A percentile compares a stretch with the other conserved stretches of the same genome.
phyloP scores from a whole-genome alignment of 2,329 filamentous ascomycete genomes.

The Tolypocladium inflatum region DNA sequence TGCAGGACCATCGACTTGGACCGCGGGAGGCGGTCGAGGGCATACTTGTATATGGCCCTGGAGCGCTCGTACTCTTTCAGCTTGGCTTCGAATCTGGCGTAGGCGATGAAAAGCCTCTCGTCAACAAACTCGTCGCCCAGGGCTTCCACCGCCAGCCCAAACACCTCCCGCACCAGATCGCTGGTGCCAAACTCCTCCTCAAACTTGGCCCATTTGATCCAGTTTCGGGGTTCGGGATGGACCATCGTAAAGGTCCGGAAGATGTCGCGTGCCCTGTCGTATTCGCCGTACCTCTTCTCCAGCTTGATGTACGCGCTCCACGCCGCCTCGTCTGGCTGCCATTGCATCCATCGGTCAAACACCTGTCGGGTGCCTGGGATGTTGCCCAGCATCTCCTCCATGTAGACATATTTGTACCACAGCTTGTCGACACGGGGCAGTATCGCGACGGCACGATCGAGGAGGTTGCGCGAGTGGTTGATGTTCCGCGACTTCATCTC shows the following conservation, averaged over 20 bases:
- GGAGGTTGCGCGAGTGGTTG: constrained; percentile 88
- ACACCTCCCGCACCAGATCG: constrained; percentile 86
- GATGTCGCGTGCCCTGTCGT: constrained; percentile 79
- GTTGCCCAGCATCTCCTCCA: constrained; percentile 96
- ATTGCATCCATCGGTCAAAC: constrained; percentile 97
- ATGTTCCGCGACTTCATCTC: constrained; percentile 93
- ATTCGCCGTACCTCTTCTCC: constrained; percentile 91
- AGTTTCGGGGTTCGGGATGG: constrained; percentile 89
- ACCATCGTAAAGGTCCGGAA: constrained; percentile 86
- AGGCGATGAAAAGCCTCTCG: constrained; percentile 89
- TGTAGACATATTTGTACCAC: constrained; percentile 99
- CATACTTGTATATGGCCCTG: constrained; percentile 93
- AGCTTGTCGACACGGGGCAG: constrained; percentile 88
- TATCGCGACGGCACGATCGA: constrained; percentile 90
- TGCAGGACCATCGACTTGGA: constrained; percentile 79
- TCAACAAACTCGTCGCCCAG: constrained; percentile 93
- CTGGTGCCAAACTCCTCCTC: constrained; percentile 93
- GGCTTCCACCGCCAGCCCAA: constrained; percentile 77
- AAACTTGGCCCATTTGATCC: constrained; percentile 98
- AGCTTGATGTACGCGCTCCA: constrained; percentile 96
- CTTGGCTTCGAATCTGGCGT: constrained; percentile 90
- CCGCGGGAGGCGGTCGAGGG: constrained; percentile 80
- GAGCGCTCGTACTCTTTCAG: constrained; percentile 92
- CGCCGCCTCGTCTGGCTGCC: constrained; percentile 92
- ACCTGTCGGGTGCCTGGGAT: constrained; percentile 86